Base-by-base conservation (phyloP, 2,329 filamentous ascomycete species). In the Aureobasidium namibiae region DNA sequence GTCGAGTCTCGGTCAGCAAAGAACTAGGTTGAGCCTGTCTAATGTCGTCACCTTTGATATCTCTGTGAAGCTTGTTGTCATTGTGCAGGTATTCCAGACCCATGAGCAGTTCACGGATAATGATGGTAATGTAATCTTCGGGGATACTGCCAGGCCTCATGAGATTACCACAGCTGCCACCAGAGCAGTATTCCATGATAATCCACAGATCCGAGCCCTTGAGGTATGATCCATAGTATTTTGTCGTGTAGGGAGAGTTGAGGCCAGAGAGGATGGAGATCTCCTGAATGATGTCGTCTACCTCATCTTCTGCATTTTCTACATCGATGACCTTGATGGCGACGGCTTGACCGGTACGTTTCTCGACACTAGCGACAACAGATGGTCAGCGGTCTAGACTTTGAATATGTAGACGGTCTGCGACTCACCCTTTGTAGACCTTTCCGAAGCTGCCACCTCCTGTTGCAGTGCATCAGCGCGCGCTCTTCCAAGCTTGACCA, bases 301-400 rank as follows among this genome's bases (percentile, higher is more conserved):
- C 92, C 76, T 99, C 94, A 73, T 99, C 94, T 75, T 99, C 94
- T 69, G 94, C 94, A 76, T 94, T 96, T 75, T 99, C 94, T 65
- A 99, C 94, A 69, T 99, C 94, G 72, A 99, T 97, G 68, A 99
- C 82, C 75, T 99, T 99, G 79, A 99, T 99, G 29, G 94, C 94
- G 53, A 99, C 94, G 13, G 92, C 87, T 69, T 95, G 88, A 38
- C 94, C 94, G 18, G 88, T 95, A 54, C 90, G 85, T 70, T 94
- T 95, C 76, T 97, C 92, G 65, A 97, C 90, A 61, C 89, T 94
- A 16, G 23, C 6, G 16, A 5, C 14, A 41, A n/a, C 49, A 49
- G 23, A n/a, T n/a, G 44, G 48, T 52, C 39, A 59, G 66, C n/a
- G 31, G 33, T 4, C 33, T 45, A 23, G 31, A 5, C 16, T 31